Conservation (phyloP, 768 basidiomycete species). For the Lentinus brumalis region DNA sequence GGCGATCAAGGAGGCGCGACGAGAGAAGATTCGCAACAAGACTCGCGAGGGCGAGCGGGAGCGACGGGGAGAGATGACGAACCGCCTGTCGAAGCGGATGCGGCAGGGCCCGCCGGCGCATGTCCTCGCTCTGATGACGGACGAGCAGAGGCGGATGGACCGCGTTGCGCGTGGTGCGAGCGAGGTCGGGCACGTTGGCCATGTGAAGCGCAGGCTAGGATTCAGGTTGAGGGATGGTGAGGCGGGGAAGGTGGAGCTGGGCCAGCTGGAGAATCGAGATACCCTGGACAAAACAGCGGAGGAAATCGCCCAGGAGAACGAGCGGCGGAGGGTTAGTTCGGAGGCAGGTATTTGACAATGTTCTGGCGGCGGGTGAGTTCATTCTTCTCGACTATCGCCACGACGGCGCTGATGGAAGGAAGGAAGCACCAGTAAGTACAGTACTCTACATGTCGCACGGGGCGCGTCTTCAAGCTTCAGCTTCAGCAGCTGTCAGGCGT, state of each 20-base stretch:
- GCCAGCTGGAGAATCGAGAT: constrained; percentile 28
- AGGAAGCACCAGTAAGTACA: too few species aligned
- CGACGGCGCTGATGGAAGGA: too few species aligned
- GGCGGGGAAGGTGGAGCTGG: constrained; percentile 38
- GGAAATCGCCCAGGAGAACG: constrained; percentile 35
- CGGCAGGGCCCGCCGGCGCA: constrained; percentile 66
- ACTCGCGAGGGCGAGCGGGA: constrained; percentile 63
- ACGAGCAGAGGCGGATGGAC: constrained; percentile 49
- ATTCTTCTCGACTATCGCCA: not conserved
- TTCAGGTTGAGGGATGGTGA: constrained; percentile 44
- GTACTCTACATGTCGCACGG: too few species aligned
- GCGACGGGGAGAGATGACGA: constrained; percentile 60
- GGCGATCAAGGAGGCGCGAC: constrained; percentile 55
- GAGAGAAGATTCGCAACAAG: constrained; percentile 64
- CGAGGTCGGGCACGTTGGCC: constrained; percentile 73
- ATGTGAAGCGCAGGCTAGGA: constrained; percentile 58
- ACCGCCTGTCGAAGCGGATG: constrained; percentile 47
- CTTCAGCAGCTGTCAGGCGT: too few species aligned
- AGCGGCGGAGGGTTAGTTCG: constrained; percentile 12
- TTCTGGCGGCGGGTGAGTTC: not conserved
- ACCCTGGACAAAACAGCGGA: constrained; percentile 31
- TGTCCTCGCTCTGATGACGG: constrained; percentile 53
- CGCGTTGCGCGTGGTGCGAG: constrained; percentile 51
- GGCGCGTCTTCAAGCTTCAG: too few species aligned
- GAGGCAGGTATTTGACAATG: not conserved